Evolutionary conservation across 495 filamentous ascomycete genomes (phyloP), one percentile per base, ranked within the genome.

Genomic region (Xylaria sp.): DNA sequence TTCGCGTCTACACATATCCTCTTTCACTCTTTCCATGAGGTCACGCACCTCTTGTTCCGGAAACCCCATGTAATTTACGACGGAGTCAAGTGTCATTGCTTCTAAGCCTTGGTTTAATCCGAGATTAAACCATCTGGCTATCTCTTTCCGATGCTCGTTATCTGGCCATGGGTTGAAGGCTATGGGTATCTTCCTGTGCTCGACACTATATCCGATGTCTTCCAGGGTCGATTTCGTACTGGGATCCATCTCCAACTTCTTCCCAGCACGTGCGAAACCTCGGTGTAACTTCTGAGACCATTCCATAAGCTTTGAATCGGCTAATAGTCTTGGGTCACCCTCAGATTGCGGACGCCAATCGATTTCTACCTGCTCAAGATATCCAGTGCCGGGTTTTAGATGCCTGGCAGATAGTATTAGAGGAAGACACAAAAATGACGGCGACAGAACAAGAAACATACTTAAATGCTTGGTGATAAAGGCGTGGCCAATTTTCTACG

Each of bases 311-410:
- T 78, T 80, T 66, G 81, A 87, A 58, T 84, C 82, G 67, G 75
- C 70, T 50, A 88, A 80, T 75, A 89, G 69, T 8, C 79, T 78
- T 76, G 88, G n/a, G 31, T 88, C 86, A 74, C 94, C 91, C 68
- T 95, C 92, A 70, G 89, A 92, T 33, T 89, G 91, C n/a, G 93
- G 93, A 31, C 87, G 82, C 61, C 92, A 89, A 78, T 98, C 94
- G 41, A 98, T 92, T 77, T 98, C 95, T n/a, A 97, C 89, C 67
- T 97, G 94, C 80, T 98, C 95, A 58, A 97, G 84, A 80, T 88
- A 90, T 14, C 93, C 94, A 68, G 79, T 82, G 5, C 91, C 90
- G 12, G 95, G 93, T 71, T 88, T 91, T n/a, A 97, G 87, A 74
- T 97, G 94, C 50, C 90, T 90, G 58, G 31, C 2, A 62, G 33